phyloP scores from a whole-genome alignment of 345 rosid species.

The Eucalyptus curtisii region DNA sequence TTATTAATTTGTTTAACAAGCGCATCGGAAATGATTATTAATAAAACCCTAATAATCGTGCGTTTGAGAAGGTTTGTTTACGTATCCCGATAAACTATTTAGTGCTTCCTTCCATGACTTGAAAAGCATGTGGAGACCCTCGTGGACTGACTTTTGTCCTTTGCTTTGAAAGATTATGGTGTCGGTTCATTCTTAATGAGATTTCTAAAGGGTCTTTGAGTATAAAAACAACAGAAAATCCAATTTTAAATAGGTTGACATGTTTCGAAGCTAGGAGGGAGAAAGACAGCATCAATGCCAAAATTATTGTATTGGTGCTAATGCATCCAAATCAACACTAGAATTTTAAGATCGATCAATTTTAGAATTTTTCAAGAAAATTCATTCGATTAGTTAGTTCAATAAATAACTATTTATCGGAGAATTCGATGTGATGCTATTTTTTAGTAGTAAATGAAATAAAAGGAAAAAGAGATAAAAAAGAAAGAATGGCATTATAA shows the following conservation, averaged over 20 bases:
- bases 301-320: neutral
- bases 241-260: neutral
- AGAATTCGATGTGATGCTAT: neutral
- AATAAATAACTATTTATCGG: neutral
- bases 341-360: neutral
- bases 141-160: neutral
- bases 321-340: neutral
- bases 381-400: neutral
- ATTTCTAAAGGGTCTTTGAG: neutral
- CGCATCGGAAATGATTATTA: neutral
- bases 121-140: neutral
- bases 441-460: neutral
- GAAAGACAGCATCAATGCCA: neutral
- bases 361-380: neutral
- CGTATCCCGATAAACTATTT: neutral
- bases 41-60: neutral
- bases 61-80: neutral
- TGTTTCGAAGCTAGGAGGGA: neutral
- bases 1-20: neutral
- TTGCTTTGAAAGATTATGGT: neutral
- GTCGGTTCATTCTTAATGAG: neutral
- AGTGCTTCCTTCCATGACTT: neutral
- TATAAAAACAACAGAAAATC: neutral
- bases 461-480: neutral
- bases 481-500: neutral